Percentiles rank a stretch among this genome's conserved stretches.
Conservation (phyloP, 1,284 basidiomycete species). For the Golubevia sp. region DNA sequence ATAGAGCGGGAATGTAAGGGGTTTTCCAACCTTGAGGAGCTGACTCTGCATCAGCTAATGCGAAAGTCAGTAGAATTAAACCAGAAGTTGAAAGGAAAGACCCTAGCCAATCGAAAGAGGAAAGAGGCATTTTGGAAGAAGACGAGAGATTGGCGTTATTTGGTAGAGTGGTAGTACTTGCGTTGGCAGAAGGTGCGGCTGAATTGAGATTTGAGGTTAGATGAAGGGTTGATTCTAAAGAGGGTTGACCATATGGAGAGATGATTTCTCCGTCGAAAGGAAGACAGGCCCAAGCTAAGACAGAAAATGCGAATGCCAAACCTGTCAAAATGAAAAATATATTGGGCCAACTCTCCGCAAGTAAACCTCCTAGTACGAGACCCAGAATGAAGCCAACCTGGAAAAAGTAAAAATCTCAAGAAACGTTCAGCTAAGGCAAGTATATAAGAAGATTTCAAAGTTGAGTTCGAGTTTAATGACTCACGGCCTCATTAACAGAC, state of each 20-base stretch:
- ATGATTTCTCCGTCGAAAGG: slow-evolving; percentile 2
- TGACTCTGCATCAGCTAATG: slow-evolving; percentile 74
- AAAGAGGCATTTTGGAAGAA: too few species aligned
- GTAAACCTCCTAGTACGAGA: slow-evolving; percentile 38
- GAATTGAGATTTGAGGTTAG: too few species aligned
- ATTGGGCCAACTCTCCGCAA: slow-evolving; percentile 22
- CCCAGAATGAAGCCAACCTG: slow-evolving; percentile 33
- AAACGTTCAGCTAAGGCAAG: too few species aligned
- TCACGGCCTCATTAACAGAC: too few species aligned
- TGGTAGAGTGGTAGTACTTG: too few species aligned
- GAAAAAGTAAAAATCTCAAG: neutral
- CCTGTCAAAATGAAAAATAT: slow-evolving; percentile 34
- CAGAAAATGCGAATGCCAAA: slow-evolving; percentile 18
- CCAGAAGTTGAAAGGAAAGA: slow-evolving; percentile 75
- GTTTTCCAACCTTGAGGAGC: slow-evolving; percentile 77
- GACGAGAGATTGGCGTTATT: too few species aligned
- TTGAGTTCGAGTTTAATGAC: too few species aligned
- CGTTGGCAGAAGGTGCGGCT: too few species aligned
- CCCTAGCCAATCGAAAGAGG: slow-evolving; percentile 76
- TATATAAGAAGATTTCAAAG: neutral
- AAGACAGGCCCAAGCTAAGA: slow-evolving; percentile 14
- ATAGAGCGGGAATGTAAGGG: slow-evolving; percentile 25
- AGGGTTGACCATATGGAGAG: too few species aligned
- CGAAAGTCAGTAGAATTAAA: slow-evolving; percentile 78
- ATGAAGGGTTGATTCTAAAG: too few species aligned